phyloP scores from a whole-genome alignment of 2,329 filamentous ascomycete species.

The Gremmenia infestans region DNA sequence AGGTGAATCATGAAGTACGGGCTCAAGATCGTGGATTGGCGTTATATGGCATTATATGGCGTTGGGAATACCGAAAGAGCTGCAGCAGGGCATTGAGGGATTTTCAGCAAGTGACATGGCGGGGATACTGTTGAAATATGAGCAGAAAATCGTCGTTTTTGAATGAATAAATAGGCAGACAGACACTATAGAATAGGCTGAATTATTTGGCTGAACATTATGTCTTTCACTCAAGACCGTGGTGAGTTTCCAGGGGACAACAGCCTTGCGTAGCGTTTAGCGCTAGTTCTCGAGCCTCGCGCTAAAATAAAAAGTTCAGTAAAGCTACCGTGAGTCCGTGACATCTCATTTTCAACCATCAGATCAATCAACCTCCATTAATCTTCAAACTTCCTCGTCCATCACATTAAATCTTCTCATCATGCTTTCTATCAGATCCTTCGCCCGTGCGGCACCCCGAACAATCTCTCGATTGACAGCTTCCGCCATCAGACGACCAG shows the following conservation, averaged over 20 bases:
- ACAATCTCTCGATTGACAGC: conserved; percentile 53
- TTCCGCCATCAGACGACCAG: conserved; percentile 45
- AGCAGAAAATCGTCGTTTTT: not conserved
- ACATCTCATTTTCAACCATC: conserved; percentile 2
- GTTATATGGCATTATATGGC: conserved; percentile 11
- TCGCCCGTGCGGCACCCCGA: conserved; percentile 64
- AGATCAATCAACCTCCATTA: conserved; percentile 6
- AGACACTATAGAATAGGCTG: too few species aligned
- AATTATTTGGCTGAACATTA: too few species aligned
- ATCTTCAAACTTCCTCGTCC: conserved; percentile 8
- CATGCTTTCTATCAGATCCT: conserved; percentile 66
- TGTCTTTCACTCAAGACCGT: too few species aligned
- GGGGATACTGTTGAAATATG: not conserved
- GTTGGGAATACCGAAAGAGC: conserved; percentile 15
- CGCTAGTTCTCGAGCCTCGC: conserved; percentile 13
- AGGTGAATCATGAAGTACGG: conserved; percentile 33
- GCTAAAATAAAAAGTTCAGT: conserved; percentile 12
- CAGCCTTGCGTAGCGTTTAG: conserved; percentile 5
- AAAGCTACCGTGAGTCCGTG: not conserved
- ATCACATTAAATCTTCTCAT: conserved; percentile 11
- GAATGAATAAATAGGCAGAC: too few species aligned
- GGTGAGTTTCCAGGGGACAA: not conserved
- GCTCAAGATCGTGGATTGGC: not conserved
- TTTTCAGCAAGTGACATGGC: not conserved
- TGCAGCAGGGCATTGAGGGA: conserved; percentile 1